A percentile compares a stretch with the other conserved stretches of the same genome.
phyloP scores from a whole-genome alignment of 1,139 yeast genomes.

The Blastobotrys apis region DNA sequence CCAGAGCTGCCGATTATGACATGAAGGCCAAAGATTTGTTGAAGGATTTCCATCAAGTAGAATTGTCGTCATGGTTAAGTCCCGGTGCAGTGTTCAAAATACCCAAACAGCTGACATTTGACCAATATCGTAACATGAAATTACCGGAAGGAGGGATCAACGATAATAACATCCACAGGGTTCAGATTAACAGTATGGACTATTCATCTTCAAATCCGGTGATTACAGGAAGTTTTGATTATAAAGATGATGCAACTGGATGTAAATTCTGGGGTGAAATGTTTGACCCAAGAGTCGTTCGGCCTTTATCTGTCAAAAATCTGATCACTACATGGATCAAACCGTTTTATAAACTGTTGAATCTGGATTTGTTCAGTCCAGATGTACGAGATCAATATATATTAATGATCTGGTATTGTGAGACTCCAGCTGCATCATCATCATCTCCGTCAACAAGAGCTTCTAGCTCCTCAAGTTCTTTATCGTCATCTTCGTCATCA shows the following conservation, averaged over 20 bases:
- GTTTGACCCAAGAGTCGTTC: constrained; percentile 7
- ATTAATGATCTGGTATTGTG: constrained; percentile 4
- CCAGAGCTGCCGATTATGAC: too few species aligned
- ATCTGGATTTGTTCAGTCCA: constrained; percentile 1
- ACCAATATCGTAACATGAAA: neutral
- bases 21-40: too few species aligned
- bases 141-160: neutral
- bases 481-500: too few species aligned
- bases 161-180: neutral
- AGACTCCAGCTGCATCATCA: too few species aligned
- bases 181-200: too few species aligned
- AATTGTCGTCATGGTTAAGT: constrained; percentile 2
- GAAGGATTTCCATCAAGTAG: too few species aligned
- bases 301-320: neutral
- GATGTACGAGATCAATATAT: neutral
- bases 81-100: constrained; percentile 1
- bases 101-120: neutral
- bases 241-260: too few species aligned
- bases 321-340: constrained; percentile 1
- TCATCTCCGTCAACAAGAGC: too few species aligned
- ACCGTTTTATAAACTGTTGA: neutral
- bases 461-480: too few species aligned
- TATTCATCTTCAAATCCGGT: too few species aligned
- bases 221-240: too few species aligned
- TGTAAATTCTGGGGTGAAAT: constrained; percentile 9